Evolutionary conservation across 73 alveolate species (phyloP).

Genomic region (Breviolum minutum): DNA sequence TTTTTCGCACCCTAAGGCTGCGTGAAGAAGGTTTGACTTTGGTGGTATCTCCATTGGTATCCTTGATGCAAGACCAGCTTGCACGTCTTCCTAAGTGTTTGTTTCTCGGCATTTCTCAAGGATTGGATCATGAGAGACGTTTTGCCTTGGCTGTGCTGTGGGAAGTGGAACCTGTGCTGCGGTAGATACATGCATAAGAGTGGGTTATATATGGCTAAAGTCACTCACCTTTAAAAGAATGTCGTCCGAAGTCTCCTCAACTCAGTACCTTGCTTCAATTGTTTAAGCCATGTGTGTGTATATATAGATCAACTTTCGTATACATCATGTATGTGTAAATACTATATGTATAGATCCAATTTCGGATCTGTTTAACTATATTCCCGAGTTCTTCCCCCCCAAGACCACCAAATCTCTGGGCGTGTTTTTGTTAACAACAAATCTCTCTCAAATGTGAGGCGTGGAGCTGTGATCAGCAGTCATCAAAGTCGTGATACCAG

Average conservation of each 20-base stretch:
- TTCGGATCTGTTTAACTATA: too few species aligned
- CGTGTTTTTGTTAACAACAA: too few species aligned
- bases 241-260: too few species aligned
- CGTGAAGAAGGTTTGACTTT: conserved; percentile 98
- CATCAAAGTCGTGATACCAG: conserved; percentile 97
- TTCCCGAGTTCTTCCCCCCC: too few species aligned
- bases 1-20: conserved; percentile 2
- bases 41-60: conserved; percentile 98
- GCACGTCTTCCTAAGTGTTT: conserved; percentile 97
- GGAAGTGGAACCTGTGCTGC: too few species aligned
- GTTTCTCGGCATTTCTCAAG: background rate
- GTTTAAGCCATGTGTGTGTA: background rate
- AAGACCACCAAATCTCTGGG: too few species aligned
- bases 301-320: background rate
- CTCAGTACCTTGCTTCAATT: too few species aligned
- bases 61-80: conserved; percentile 98
- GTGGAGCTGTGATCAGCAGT: conserved; percentile 98
- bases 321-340: background rate
- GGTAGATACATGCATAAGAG: too few species aligned
- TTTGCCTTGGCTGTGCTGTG: background rate
- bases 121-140: background rate
- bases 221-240: too few species aligned
- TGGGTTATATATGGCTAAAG: too few species aligned
- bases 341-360: too few species aligned
- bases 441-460: conserved; percentile 34